Conservation (phyloP, 768 basidiomycete species). For the Pleurotus pulmonarius region DNA sequence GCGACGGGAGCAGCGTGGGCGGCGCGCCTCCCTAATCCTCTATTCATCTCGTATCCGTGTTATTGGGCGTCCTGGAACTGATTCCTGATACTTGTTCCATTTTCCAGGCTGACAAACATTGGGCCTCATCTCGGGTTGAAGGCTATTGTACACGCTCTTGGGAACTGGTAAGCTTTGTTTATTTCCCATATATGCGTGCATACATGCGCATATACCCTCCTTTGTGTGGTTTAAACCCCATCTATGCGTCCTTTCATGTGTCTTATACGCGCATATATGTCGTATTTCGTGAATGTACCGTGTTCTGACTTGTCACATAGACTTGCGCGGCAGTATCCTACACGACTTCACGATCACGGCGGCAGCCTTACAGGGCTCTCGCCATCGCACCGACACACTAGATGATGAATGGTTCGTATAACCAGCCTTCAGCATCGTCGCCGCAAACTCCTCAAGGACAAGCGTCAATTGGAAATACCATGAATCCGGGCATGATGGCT, state of each 20-base stretch:
- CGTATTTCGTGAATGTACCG: too few relatives aligned
- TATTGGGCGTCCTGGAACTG: neutral
- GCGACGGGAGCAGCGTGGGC: neutral
- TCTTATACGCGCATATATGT: too few relatives aligned
- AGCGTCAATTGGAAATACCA: neutral
- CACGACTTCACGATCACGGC: slow-evolving; percentile 2
- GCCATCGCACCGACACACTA: neutral
- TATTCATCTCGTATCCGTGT: neutral
- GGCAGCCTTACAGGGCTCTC: neutral
- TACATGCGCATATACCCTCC: neutral
- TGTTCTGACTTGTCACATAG: slow-evolving; percentile 5
- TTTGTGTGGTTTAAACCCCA: neutral
- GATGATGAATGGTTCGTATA: slow-evolving; percentile 7
- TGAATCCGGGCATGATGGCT: neutral
- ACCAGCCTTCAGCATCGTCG: neutral
- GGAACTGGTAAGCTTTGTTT: neutral
- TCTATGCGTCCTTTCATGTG: neutral
- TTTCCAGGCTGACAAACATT: neutral
- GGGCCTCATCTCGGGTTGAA: neutral
- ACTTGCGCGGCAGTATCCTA: neutral
- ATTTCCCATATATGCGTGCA: neutral
- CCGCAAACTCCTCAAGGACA: neutral
- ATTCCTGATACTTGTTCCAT: neutral
- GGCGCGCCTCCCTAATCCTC: neutral
- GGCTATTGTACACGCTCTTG: neutral